Evolutionary conservation across 2,329 filamentous ascomycete species (phyloP), one percentile per base, ranked within the genome.

Genomic region (Sclerotinia sclerotiorum): DNA sequence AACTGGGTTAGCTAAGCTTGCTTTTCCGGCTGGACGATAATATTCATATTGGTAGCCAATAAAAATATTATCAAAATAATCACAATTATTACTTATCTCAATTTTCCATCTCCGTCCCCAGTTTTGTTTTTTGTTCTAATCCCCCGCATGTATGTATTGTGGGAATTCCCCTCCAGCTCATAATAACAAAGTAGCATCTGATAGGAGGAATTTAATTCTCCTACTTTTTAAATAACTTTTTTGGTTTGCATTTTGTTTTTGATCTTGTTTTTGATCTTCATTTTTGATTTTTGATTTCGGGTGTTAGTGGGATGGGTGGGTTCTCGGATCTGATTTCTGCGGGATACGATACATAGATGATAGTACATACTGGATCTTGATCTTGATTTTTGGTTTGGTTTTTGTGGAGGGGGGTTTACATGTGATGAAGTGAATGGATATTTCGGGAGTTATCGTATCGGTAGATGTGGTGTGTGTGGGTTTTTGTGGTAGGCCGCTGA

Each of bases 11-110:
- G 7, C 58, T 24, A 49, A 46, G 32, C 10, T 32, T n/a, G 29
- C 44, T 61, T 61, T 61, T 49, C 4, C 5, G 11, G 5, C 17
- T 17, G 19, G 3, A 32, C 10, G 44, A 21, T 32, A 35, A 56
- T 32, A 39, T 51, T 49, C 5, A 10, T n/a, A 4, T 24, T 61
- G 19, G 24, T 32, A 61, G 6, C 44, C 58, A 61, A 61, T 61
- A 21, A 32, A 61, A 61, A 61, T 61, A 61, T 61, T 61, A 11
- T 32, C 44, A 49, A 35, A 35, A 55, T 32, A 32, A 35, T 32
- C 19, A 19, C 32, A 8, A 55, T 10, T 35, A 35, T 4, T 4
- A 32, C 17, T 19, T 55, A 15, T 15, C 49, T 52, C 24, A 15
- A 6, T 7, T n/a, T n/a, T 52, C 24, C 27, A 29, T 29, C 49